Evolutionary conservation across 495 filamentous ascomycete species (phyloP), one percentile per base, ranked within the genome.

Genomic region (Sporormia fimetaria): DNA sequence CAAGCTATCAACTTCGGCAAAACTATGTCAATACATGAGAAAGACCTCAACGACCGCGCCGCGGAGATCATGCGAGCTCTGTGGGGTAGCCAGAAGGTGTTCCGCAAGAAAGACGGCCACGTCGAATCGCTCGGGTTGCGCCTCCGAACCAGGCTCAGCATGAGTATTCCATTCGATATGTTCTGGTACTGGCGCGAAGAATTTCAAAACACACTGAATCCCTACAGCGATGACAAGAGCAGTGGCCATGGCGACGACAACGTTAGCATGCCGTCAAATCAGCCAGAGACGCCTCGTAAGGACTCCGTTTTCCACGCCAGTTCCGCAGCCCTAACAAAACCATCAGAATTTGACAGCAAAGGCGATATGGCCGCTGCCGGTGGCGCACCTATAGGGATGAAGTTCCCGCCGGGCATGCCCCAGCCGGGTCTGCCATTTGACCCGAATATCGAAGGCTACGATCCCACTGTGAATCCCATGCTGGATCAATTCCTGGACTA

Each of bases 161-260:
- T 52, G 49, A 47, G 42, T 20, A 33, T 47, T 7, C 38, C 26
- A n/a, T 52, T 52, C 18, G 49, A 52, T 25, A 47, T 47, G 42
- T 47, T 52, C 26, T 52, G 49, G 49, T 52, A 44, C 15, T 52
- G 49, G 49, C 31, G 49, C 11, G 49, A 52, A 34, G 49, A 47
- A 21, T 52, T 52, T 34, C 40, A 41, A 14, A 29, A 51, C 23
- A 35, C 40, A 35, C 17, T 30, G 21, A 51, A 45, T 23, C 47
- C 40, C 3, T 51, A 51, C 25, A 41, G 41, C 15, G 36, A 31
- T 15, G 47, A 51, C 6, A 32, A 48, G 6, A 37, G 32, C 24
- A 20, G 12, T 3, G 17, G n/a, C 3, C 45, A 51, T 22, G 37
- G 41, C 15, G 36, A 31, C 20, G 47, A 51, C 6, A 32, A 48